A percentile compares a stretch with the other conserved stretches of the same genome.
phyloP scores from a whole-genome alignment of 352 stramenopile species.

The Phytophthora foliorum region DNA sequence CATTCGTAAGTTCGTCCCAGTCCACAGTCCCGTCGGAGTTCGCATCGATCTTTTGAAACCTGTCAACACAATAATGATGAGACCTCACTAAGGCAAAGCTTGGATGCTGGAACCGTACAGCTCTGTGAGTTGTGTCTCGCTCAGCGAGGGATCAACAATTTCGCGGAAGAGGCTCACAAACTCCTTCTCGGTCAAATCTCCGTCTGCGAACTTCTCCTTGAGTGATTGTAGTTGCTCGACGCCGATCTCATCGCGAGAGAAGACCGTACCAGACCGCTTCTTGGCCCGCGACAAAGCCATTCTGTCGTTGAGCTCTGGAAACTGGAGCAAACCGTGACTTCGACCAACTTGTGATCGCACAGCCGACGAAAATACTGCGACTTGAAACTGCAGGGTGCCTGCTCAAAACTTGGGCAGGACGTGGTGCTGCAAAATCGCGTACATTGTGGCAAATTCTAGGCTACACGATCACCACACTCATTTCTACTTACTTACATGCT shows the following conservation, averaged over 20 bases:
- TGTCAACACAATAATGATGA: constrained; percentile 20
- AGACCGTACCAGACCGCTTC: constrained; percentile 68
- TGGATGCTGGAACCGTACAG: constrained; percentile 54
- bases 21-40: constrained; percentile 90
- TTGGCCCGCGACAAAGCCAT: constrained; percentile 41
- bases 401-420: too few species aligned
- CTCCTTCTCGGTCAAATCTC: constrained; percentile 86
- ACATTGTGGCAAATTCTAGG: constrained; percentile 7
- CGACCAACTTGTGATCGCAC: too few species aligned
- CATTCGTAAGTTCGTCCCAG: constrained; percentile 92
- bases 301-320: background rate
- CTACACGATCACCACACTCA: background rate
- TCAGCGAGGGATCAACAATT: constrained; percentile 83
- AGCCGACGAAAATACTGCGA: constrained; percentile 27
- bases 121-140: constrained; percentile 82
- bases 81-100: background rate
- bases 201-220: constrained; percentile 87
- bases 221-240: constrained; percentile 86
- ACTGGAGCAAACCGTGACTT: too few species aligned
- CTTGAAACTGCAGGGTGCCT: constrained; percentile 25
- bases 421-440: background rate
- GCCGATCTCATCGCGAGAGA: constrained; percentile 84
- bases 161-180: constrained; percentile 88
- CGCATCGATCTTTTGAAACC: constrained; percentile 91
- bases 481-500: constrained; percentile 2